These are phyloP conservation scores for Datisca glomerata DNA, from an alignment of 306 rosid genomes.

Conservation along the genomic window DNA sequence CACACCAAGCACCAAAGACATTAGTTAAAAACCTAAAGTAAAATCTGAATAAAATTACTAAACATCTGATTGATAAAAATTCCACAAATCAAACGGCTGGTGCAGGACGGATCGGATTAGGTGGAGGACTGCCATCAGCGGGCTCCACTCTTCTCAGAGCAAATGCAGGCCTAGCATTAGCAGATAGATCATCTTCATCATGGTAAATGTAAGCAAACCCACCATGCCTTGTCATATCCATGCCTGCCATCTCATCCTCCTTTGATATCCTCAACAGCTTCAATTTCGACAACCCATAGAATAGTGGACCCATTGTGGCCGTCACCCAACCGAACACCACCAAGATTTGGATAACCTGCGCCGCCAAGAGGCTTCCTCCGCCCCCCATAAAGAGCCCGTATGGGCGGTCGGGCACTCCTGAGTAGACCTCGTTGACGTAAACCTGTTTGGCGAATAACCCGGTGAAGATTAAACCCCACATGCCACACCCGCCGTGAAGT, in stretches of 20 bases:
- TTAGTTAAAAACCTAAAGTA: too few species aligned
- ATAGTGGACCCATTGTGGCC: constrained; percentile 61
- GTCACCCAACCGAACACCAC: constrained; percentile 65
- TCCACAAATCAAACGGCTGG: background rate
- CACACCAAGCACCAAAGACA: too few species aligned
- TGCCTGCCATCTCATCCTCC: constrained; percentile 58
- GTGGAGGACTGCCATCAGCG: background rate
- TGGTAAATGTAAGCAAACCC: constrained; percentile 66
- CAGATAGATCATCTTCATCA: constrained; percentile 20
- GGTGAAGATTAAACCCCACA: constrained; percentile 68
- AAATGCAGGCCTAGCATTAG: constrained; percentile 10
- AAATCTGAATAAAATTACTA: too few species aligned
- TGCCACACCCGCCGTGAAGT: constrained; percentile 75
- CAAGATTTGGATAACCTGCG: constrained; percentile 39
- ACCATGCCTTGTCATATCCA: constrained; percentile 70
- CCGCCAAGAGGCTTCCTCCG: constrained; percentile 46
- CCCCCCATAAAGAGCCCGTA: constrained; percentile 65
- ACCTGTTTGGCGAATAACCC: constrained; percentile 43
- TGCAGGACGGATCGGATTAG: background rate
- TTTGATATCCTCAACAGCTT: constrained; percentile 39
- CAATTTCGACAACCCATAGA: constrained; percentile 37
- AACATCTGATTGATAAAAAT: too few species aligned
- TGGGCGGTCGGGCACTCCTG: constrained; percentile 17
- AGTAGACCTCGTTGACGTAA: constrained; percentile 46
- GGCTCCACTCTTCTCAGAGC: constrained; percentile 22